Base-by-base conservation (phyloP, 2,329 filamentous ascomycete species). In the Pseudodiploospora longispora region DNA sequence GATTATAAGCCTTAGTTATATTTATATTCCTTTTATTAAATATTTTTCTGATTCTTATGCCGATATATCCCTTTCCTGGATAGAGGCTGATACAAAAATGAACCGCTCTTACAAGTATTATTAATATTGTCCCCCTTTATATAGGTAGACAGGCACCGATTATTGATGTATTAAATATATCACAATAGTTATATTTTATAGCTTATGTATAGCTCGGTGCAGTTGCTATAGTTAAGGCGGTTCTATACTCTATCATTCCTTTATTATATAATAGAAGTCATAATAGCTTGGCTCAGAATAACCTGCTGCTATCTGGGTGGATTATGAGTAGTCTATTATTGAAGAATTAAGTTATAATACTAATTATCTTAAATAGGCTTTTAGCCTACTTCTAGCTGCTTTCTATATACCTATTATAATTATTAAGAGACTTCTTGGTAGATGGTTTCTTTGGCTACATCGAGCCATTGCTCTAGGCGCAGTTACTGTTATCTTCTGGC, bases 81-180 rank as follows among this genome's bases (percentile, higher is more conserved):
- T 48, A 5, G 40, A 40, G 30, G 10, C 12, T 42, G 4, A 33
- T 48, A 28, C 7, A 46, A 38, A 48, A 27, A 29, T 28, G 29
- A n/a, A 33, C 40, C 6, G 43, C 43, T 12, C 38, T 48, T 10
- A 38, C 35, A 10, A 36, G 35, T 6, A 36, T 46, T 12, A 9
- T 48, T 4, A 48, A 48, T 10, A 36, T 48, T 9, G 12, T 38
- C 32, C 43, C 43, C 10, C 37, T 48, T 7, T 48, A 12, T n/a
- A 43, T 43, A 6, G 30, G 43, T 6, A 37, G 46, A 4, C 40
- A 10, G 4, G 42, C 46, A 27, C 30, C 8, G 4, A 40, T 48
- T 9, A 42, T 47, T 34, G 10, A 48, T 36, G 33, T 34, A 31
- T 19, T 48, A 6, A 46, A 48, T 10, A 46, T 48, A 30, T 43